Percentiles rank a stretch among this genome's conserved stretches.
Evolutionary conservation across 208 protist genomes (phyloP).

Genomic region (Lotmaria passim): DNA sequence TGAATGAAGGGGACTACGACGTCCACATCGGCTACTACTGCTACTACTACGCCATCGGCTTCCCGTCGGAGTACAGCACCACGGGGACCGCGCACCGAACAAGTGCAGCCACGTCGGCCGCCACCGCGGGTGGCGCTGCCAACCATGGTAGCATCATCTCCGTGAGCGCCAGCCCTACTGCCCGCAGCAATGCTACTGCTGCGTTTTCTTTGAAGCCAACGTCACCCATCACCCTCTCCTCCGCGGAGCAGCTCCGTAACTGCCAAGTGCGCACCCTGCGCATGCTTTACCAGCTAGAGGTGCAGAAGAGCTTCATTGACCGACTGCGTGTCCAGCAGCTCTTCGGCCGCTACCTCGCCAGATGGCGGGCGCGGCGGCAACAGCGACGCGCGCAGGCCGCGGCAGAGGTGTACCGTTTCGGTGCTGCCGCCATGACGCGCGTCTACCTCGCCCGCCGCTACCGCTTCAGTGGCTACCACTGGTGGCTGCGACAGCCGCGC

Average conservation of each 20-base stretch:
- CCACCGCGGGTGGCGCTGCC: neutral
- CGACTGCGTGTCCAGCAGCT: conserved; percentile 36
- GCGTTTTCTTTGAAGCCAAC: neutral
- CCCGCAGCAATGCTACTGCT: neutral
- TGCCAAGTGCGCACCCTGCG: conserved; percentile 38
- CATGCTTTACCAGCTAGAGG: conserved; percentile 36
- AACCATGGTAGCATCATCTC: too few species aligned
- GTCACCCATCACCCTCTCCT: conserved; percentile 18
- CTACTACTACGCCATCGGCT: conserved; percentile 18
- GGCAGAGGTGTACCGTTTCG: conserved; percentile 36
- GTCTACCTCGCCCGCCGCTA: conserved; percentile 52
- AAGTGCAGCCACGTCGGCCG: neutral
- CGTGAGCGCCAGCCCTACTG: too few species aligned
- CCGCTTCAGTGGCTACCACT: conserved; percentile 54
- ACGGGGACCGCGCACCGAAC: neutral
- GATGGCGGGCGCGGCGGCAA: conserved; percentile 31
- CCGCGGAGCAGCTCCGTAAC: conserved; percentile 25
- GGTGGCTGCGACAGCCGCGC: conserved; percentile 50
- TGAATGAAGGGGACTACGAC: conserved; percentile 11
- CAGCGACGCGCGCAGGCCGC: conserved; percentile 30
- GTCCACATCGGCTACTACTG: conserved; percentile 10
- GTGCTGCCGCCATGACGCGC: conserved; percentile 37
- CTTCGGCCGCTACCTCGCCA: conserved; percentile 23
- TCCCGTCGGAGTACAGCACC: neutral
- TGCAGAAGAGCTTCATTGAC: conserved; percentile 37